A percentile compares a stretch with the other conserved stretches of the same genome.
Conservation (phyloP, 352 stramenopile genomes). For the Phytophthora pistaciae region DNA sequence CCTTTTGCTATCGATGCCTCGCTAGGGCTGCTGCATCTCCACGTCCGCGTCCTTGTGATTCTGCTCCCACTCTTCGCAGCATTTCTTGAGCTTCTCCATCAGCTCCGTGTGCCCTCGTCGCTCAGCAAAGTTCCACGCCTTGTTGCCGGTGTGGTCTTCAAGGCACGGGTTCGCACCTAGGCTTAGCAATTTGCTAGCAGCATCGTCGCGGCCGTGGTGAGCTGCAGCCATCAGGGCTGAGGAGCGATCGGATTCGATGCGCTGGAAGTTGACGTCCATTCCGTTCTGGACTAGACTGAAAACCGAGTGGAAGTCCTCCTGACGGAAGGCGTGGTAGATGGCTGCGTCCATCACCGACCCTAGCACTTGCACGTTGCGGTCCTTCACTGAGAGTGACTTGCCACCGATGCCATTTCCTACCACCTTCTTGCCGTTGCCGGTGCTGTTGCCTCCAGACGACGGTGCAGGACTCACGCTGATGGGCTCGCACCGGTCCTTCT, state of each 20-base stretch:
- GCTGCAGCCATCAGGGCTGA: constrained; percentile 82
- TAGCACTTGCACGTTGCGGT: constrained; percentile 81
- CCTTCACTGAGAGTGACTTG: constrained; percentile 67
- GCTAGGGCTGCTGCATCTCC: constrained; percentile 21
- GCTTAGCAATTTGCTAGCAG: constrained; percentile 63
- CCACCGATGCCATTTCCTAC: constrained; percentile 19
- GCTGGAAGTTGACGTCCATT: constrained; percentile 90
- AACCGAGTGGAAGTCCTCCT: constrained; percentile 82
- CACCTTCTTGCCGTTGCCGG: constrained; percentile 6
- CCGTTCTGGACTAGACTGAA: constrained; percentile 86
- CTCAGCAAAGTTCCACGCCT: constrained; percentile 79
- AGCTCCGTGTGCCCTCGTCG: constrained; percentile 69
- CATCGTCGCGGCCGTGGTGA: constrained; percentile 84
- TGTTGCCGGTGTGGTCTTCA: constrained; percentile 57
- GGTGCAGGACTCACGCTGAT: constrained; percentile 30
- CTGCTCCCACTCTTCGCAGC: constrained; percentile 66
- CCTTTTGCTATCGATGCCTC: neutral
- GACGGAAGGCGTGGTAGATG: constrained; percentile 82
- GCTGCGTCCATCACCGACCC: constrained; percentile 86
- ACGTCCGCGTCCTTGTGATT: constrained; percentile 31
- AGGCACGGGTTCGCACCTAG: constrained; percentile 76
- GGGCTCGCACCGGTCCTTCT: constrained; percentile 71
- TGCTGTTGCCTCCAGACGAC: constrained; percentile 5
- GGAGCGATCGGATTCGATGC: constrained; percentile 79
- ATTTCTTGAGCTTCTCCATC: constrained; percentile 77